Evolutionary conservation across 495 filamentous ascomycete genomes (phyloP), one percentile per base, ranked within the genome.

Genomic region (Talaromyces wortmannii): DNA sequence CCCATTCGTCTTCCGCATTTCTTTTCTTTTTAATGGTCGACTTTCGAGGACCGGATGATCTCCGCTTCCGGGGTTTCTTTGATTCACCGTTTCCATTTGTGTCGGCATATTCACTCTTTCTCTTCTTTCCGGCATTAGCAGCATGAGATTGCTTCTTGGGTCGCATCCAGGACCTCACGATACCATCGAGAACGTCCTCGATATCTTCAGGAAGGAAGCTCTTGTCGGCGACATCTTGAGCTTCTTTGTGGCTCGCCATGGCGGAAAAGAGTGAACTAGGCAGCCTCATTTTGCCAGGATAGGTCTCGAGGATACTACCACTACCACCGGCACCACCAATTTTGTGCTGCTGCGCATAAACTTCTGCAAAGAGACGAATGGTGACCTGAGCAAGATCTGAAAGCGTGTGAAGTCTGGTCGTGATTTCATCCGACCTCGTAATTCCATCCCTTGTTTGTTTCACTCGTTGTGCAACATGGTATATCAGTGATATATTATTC

Each of bases 371-470:
- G 57, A 83, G 84, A 40, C 89, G 78, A 57, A 97, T 88, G 45
- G 91, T 78, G 1, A 84, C 79, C 69, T 95, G 89, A 0, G 92
- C 85, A 11, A 99, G 78, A 61, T 99, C 94, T 48, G 87, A 89
- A n/a, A 97, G 71, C 13, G 90, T 83, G 61, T 96, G 95, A 23
- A 97, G 80, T 30, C 73, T 71, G 16, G 64, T 71, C 6, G 70
- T 71, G 30, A 78, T 71, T 48, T 86, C 84, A 55, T 77, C 69
- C 17, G 71, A 72, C 51, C 76, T 72, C 42, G 76, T 77, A 48
- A 97, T 80, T 18, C 81, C 87, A 63, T 98, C 95, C 17, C 83
- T 82, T 18, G 89, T 87, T 69, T 91, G 87, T 71, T 99, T 99
- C 48, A 96, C 86, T 7, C 91, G 85, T 72, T 97, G 90, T 15